A percentile compares a stretch with the other conserved stretches of the same genome.
These are phyloP conservation scores for Cadophora luteo-olivacea DNA, from an alignment of 2,329 filamentous ascomycete genomes.

Conservation along the genomic window DNA sequence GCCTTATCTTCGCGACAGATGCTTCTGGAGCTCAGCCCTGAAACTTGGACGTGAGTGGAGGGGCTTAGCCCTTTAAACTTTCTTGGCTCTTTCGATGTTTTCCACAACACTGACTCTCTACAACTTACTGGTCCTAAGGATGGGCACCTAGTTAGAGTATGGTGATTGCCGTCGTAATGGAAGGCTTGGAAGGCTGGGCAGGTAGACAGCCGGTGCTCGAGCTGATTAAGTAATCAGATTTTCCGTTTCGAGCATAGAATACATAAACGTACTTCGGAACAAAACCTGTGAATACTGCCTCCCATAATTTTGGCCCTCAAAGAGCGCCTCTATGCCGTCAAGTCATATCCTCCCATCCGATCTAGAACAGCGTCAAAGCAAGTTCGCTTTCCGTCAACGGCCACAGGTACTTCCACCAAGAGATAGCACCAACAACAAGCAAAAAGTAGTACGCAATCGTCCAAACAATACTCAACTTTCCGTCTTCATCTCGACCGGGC, in stretches of 20 bases:
- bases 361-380: constrained; percentile 50
- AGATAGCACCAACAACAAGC: constrained; percentile 71
- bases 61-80: no score
- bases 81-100: background rate
- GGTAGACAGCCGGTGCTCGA: background rate
- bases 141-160: constrained; percentile 27
- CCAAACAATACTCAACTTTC: constrained; percentile 60
- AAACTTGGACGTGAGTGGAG: no score
- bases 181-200: background rate
- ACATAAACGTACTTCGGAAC: background rate
- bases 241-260: background rate
- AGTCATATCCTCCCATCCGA: background rate
- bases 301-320: background rate
- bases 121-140: constrained; percentile 39
- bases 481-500: constrained; percentile 35
- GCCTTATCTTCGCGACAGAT: no score
- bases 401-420: constrained; percentile 77
- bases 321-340: background rate
- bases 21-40: no score
- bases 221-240: background rate
- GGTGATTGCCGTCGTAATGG: background rate
- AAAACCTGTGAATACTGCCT: background rate
- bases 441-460: constrained; percentile 81
- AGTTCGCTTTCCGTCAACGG: constrained; percentile 70
- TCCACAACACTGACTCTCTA: background rate